Base-by-base conservation (phyloP, 345 rosid species). In the Melastoma malabathricum region DNA sequence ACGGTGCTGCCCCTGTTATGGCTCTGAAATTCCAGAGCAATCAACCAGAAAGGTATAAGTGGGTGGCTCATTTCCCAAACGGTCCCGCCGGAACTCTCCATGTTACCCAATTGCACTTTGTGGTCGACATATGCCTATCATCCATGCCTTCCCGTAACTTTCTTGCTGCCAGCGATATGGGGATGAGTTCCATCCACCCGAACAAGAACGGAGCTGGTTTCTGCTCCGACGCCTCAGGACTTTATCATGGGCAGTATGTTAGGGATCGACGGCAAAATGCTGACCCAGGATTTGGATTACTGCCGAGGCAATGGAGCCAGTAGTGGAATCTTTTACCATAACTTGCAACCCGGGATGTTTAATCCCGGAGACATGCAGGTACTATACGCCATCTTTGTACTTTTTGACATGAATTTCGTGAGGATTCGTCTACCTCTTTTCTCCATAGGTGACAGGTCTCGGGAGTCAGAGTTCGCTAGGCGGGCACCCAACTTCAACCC, bases 301-400 rank as follows among this genome's bases (percentile, higher is more conserved):
- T 34, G 10, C 41, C 89, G 76, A 31, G 87, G 75, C 25, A 4
- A 22, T 22, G 25, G 2, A 57, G 95, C 84, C 46, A 74, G 72
- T 49, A 79, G 73, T 52, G 88, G 86, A 59, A 71, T 87, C 13
- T 81, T 71, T 58, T 70, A 69, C 59, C 73, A 73, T 0, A 79
- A 81, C 66, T 64, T 82, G 2, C 62, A 79, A 49, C 77, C 65
- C 19, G 69, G 62, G 44, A 73, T 73, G 29, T 66, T 80, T 46
- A 84, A 80, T 59, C 81, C 75, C 13, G 75, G 71, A 44, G 86
- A 87, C 55, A 58, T 86, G 10, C 88, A 86, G 96, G 96, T 90
- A 78, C 22, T 45, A 13, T 18, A 22, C 41, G 12, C 39, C 59
- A 15, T 31, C 6, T 23, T 31, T 14, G 13, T 15, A 2, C 15